Conservation (phyloP, 139 green algal species). For the Mychonastes homosphaera region DNA sequence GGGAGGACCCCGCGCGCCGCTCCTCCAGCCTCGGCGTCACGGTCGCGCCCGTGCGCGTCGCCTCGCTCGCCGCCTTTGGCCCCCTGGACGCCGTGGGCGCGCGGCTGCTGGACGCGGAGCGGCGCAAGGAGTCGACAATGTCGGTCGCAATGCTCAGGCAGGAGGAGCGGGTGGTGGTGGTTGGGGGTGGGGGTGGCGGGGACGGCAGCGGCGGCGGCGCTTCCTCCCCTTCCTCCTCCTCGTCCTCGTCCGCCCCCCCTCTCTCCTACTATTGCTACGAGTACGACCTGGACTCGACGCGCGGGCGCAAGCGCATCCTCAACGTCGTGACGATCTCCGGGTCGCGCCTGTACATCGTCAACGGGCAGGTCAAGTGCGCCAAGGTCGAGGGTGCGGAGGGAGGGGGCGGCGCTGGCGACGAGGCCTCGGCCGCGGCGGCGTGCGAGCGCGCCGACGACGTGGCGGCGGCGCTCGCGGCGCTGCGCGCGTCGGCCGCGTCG, state of each 20-base stretch:
- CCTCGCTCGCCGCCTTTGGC: slow-evolving; percentile 50
- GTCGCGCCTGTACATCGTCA: slow-evolving; percentile 62
- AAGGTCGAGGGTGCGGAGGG: too few relatives aligned
- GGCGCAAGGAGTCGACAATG: slow-evolving; percentile 28
- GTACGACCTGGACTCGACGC: slow-evolving; percentile 70
- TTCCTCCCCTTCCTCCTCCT: background rate
- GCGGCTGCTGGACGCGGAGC: slow-evolving; percentile 45
- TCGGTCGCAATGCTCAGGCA: too few relatives aligned
- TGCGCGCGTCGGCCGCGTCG: slow-evolving; percentile 1
- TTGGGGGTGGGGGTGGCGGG: too few relatives aligned
- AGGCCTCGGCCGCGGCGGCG: slow-evolving; percentile 6
- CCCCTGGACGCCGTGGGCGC: slow-evolving; percentile 35
- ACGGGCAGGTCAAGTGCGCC: slow-evolving; percentile 45
- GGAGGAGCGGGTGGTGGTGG: too few relatives aligned
- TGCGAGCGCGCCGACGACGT: background rate
- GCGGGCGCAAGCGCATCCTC: slow-evolving; percentile 62
- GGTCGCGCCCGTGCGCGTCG: slow-evolving; percentile 55
- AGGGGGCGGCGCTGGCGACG: slow-evolving; percentile 6
- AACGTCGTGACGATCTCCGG: slow-evolving; percentile 51
- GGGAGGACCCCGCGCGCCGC: slow-evolving; percentile 46
- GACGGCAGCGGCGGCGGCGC: slow-evolving; percentile 16
- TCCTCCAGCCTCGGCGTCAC: slow-evolving; percentile 62
- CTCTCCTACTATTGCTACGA: slow-evolving; percentile 59
- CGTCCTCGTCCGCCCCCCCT: too few relatives aligned
- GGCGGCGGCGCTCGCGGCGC: background rate